phyloP scores from a whole-genome alignment of 2,329 filamentous ascomycete species.

The Scedosporium dehoogii region DNA sequence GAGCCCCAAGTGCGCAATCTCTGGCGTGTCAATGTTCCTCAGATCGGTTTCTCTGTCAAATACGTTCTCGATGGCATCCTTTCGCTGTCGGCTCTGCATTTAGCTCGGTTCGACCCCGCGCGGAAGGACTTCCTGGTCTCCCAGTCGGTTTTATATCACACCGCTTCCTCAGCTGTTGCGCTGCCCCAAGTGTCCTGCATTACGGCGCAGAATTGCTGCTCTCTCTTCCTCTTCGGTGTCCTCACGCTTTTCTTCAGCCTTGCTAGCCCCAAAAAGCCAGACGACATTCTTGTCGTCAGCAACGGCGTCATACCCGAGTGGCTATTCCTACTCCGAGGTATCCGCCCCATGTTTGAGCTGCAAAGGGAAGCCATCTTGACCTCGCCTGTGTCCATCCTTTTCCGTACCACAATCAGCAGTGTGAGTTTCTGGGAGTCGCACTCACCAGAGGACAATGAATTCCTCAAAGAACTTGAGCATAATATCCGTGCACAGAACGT shows the following conservation, averaged over 20 bases:
- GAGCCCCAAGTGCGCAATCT: no score
- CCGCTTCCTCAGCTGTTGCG: conserved; percentile 21
- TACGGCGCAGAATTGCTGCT: background rate
- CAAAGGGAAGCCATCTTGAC: background rate
- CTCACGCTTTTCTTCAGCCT: conserved; percentile 11
- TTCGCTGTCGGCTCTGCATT: no score
- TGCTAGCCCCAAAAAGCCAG: conserved; percentile 9
- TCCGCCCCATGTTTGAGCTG: conserved; percentile 6
- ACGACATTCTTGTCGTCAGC: conserved; percentile 11
- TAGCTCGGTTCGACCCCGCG: background rate
- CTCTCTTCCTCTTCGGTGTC: conserved; percentile 11
- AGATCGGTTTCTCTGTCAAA: no score
- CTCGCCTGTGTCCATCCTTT: no score
- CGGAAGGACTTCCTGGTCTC: conserved; percentile 16
- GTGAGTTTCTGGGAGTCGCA: no score
- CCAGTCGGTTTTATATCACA: conserved; percentile 30
- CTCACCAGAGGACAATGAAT: no score
- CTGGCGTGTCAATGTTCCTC: no score
- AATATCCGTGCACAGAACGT: no score
- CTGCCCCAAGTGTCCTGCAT: background rate
- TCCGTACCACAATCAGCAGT: no score
- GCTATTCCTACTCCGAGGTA: conserved; percentile 11
- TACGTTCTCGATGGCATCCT: no score
- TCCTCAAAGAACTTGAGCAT: no score
- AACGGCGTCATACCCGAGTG: conserved; percentile 11